These are phyloP conservation scores for Colletotrichum lentis DNA, from an alignment of 2,329 filamentous ascomycete genomes.

Conservation along the genomic window DNA sequence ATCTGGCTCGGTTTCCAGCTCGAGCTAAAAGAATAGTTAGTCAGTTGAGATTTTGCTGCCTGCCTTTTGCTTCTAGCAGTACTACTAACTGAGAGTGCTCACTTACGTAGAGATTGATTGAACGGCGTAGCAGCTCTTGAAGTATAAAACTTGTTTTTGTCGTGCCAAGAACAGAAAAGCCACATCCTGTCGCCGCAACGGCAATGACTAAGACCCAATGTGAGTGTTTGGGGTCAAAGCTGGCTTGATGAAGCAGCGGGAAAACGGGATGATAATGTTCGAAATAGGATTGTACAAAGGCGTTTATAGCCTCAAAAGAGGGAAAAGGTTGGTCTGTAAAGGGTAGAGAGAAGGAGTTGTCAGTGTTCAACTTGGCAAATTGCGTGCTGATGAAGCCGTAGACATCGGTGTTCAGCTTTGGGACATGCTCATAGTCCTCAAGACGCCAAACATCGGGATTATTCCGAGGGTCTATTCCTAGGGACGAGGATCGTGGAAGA, in stretches of 20 bases:
- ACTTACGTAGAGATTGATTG: constrained; percentile 6
- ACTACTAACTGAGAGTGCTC: too few species aligned
- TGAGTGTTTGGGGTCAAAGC: neutral
- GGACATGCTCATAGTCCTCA: constrained; percentile 5
- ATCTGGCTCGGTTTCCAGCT: neutral
- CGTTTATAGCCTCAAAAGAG: neutral
- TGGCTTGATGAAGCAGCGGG: neutral
- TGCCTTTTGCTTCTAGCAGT: neutral
- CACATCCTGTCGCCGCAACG: neutral
- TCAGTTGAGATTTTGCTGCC: neutral
- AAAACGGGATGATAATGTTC: neutral
- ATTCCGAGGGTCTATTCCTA: neutral
- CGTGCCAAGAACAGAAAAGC: neutral
- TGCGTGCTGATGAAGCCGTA: neutral
- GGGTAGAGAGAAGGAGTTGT: neutral
- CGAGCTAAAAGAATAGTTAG: neutral
- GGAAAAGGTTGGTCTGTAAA: neutral
- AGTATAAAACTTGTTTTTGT: neutral
- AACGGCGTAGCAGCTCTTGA: neutral
- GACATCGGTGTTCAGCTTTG: neutral
- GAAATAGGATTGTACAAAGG: constrained; percentile 1
- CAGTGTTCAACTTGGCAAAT: neutral
- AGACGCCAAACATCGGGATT: neutral
- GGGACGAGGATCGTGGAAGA: neutral
- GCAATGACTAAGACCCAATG: constrained; percentile 1